A percentile compares a stretch with the other conserved stretches of the same genome.
Conservation (phyloP, 2,329 filamentous ascomycete species). For the Trichoderma sp. region DNA sequence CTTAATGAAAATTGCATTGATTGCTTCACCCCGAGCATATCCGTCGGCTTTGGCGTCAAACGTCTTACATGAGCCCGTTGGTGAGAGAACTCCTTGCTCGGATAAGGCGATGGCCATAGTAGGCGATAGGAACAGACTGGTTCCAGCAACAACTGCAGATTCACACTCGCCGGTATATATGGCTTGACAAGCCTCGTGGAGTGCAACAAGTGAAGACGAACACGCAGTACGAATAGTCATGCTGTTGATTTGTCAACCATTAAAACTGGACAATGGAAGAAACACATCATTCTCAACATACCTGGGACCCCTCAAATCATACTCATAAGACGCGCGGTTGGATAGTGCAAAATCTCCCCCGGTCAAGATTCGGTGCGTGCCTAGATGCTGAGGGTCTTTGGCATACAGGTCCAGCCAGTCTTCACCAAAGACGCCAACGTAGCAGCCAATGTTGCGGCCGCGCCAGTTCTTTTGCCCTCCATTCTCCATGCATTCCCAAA, state of each 20-base stretch:
- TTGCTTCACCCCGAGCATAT: conserved; percentile 51
- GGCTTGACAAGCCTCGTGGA: conserved; percentile 39
- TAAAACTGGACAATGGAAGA: neutral
- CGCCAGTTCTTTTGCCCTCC: conserved; percentile 29
- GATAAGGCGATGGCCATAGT: conserved; percentile 29
- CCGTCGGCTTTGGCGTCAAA: conserved; percentile 49
- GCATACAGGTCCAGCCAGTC: conserved; percentile 28
- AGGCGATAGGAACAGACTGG: conserved; percentile 33
- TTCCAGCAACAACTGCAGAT: conserved; percentile 33
- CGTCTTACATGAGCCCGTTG: conserved; percentile 32
- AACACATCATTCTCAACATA: conserved; percentile 15
- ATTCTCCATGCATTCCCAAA: conserved; percentile 30
- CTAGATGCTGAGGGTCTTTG: conserved; percentile 25
- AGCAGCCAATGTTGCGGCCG: conserved; percentile 30
- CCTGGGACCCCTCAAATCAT: conserved; percentile 35
- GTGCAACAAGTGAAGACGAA: conserved; percentile 36
- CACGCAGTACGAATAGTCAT: conserved; percentile 39
- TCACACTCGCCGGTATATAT: conserved; percentile 28
- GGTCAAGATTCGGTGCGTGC: conserved; percentile 26
- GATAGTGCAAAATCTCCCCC: conserved; percentile 30
- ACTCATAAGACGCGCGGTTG: conserved; percentile 36
- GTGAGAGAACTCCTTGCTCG: conserved; percentile 38
- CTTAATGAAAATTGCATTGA: conserved; percentile 47
- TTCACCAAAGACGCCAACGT: conserved; percentile 32
- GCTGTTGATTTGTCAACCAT: conserved; percentile 20